A percentile compares a stretch with the other conserved stretches of the same genome.
These are phyloP conservation scores for Alternaria novae-zelandiae DNA, from an alignment of 2,329 filamentous ascomycete species.

Conservation along the genomic window DNA sequence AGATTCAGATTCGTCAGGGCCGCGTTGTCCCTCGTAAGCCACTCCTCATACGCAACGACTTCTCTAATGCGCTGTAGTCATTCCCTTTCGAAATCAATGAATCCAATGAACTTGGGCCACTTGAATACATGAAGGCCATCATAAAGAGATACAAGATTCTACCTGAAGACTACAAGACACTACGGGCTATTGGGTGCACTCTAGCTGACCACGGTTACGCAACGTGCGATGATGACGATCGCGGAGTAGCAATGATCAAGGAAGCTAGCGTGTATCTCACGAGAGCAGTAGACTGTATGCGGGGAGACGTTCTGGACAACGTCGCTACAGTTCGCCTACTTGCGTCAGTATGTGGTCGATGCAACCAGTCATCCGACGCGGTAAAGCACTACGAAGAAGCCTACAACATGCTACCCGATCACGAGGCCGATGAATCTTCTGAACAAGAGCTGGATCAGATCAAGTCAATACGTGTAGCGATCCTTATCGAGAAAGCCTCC, in stretches of 20 bases:
- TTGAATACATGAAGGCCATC: not conserved
- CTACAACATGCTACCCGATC: not conserved
- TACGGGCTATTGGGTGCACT: not conserved
- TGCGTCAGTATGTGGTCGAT: not conserved
- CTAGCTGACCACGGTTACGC: not conserved
- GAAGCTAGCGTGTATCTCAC: not conserved
- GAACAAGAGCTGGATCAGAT: not conserved
- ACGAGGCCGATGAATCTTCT: not conserved
- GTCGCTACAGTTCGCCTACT: not conserved
- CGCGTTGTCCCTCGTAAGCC: not conserved
- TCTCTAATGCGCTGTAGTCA: too few relatives aligned
- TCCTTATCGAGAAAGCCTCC: not conserved
- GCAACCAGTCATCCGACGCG: not conserved
- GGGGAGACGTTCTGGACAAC: not conserved
- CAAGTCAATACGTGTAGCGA: not conserved
- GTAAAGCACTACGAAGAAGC: not conserved
- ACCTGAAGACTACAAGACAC: not conserved
- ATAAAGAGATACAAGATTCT: not conserved
- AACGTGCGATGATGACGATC: not conserved
- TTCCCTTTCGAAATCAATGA: not conserved
- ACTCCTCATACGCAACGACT: too few relatives aligned
- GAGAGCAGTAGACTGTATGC: not conserved
- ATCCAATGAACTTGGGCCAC: not conserved
- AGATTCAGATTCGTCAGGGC: not conserved
- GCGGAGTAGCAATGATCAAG: not conserved